Percentiles rank a stretch among this genome's conserved stretches.
These are phyloP conservation scores for Suillus tomentosus DNA, from an alignment of 768 basidiomycete species.

Conservation along the genomic window DNA sequence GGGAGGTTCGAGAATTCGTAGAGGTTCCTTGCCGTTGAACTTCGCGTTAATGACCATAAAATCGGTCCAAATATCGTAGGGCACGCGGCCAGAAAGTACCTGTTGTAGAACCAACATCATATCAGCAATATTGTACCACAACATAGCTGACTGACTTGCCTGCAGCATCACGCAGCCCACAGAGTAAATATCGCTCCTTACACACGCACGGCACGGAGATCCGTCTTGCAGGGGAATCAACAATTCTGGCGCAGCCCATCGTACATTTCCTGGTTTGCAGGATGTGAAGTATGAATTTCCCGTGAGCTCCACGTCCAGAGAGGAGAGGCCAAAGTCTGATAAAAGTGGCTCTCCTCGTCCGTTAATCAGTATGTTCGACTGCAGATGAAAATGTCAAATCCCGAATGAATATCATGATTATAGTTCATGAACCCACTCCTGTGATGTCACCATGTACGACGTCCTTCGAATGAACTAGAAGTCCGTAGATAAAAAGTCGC, in stretches of 20 bases:
- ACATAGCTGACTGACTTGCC: constrained; percentile 4
- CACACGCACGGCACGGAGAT: background rate
- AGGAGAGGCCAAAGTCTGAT: constrained; percentile 46
- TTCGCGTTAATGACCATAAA: constrained; percentile 4
- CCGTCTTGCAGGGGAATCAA: constrained; percentile 11
- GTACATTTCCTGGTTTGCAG: constrained; percentile 13
- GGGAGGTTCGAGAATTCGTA: background rate
- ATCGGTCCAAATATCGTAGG: constrained; percentile 10
- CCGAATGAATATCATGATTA: background rate
- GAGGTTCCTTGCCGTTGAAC: background rate
- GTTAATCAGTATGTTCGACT: constrained; percentile 18
- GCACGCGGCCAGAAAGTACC: constrained; percentile 13
- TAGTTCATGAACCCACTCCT: constrained; percentile 1
- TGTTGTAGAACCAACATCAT: background rate
- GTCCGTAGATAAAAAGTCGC: background rate
- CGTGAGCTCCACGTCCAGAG: constrained; percentile 38
- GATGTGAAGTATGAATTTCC: constrained; percentile 24
- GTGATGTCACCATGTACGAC: constrained; percentile 17
- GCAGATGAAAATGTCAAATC: background rate
- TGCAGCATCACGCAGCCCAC: constrained; percentile 26
- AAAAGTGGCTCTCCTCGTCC: constrained; percentile 7
- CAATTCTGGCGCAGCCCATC: constrained; percentile 22
- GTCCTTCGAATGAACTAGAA: constrained; percentile 8
- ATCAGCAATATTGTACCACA: background rate
- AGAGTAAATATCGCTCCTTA: constrained; percentile 22